Percentiles rank a stretch among this genome's conserved stretches.
These are phyloP conservation scores for Talaromyces sp. DNA, from an alignment of 2,329 filamentous ascomycete species.

Conservation along the genomic window DNA sequence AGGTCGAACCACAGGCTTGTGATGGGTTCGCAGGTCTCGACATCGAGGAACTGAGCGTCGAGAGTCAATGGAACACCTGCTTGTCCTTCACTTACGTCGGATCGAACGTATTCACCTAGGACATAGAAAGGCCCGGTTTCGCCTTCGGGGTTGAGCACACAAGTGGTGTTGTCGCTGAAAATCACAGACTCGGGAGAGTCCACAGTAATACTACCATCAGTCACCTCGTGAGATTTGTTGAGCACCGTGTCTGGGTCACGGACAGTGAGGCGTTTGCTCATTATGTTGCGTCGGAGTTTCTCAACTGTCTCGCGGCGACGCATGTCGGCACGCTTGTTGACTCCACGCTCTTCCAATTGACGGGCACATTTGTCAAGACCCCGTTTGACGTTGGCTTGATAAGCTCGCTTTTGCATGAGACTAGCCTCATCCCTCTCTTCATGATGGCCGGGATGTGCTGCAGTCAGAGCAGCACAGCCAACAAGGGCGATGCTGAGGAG, in stretches of 20 bases:
- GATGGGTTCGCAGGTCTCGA: conserved; percentile 34
- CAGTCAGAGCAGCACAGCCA: background rate
- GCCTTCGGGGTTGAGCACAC: conserved; percentile 46
- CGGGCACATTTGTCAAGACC: conserved; percentile 17
- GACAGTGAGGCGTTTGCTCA: conserved; percentile 12
- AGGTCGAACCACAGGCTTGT: conserved; percentile 27
- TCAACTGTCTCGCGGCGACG: conserved; percentile 18
- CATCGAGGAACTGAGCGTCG: conserved; percentile 35
- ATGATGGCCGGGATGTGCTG: background rate
- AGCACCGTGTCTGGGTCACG: conserved; percentile 31
- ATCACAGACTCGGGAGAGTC: conserved; percentile 17
- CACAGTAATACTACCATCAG: conserved; percentile 14
- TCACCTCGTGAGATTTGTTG: conserved; percentile 32
- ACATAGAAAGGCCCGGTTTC: conserved; percentile 44
- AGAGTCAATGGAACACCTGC: conserved; percentile 31
- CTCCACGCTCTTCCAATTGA: conserved; percentile 15
- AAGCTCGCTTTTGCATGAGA: conserved; percentile 12
- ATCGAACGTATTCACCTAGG: conserved; percentile 31
- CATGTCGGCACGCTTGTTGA: conserved; percentile 17
- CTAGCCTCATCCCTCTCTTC: background rate
- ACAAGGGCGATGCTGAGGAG: background rate
- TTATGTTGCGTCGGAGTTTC: conserved; percentile 8
- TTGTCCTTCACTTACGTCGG: conserved; percentile 30
- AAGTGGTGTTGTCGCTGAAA: conserved; percentile 28
- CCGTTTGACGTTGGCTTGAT: conserved; percentile 15